These are phyloP conservation scores for Arachis monticola DNA, from an alignment of 331 rosid species.

Conservation along the genomic window DNA sequence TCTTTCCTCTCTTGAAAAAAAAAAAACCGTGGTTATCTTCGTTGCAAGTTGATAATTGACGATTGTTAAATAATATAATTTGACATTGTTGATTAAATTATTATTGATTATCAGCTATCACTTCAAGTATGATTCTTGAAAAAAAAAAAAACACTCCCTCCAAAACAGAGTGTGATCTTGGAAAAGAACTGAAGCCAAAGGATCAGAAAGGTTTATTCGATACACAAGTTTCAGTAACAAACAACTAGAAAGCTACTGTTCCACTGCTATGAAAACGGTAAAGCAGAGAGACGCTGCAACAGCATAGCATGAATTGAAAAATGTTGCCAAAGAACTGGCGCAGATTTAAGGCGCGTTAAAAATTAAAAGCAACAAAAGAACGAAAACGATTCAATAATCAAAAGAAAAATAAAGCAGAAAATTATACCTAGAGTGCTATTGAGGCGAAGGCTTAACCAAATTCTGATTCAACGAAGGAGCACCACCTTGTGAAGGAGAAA, in stretches of 20 bases:
- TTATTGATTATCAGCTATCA: no score
- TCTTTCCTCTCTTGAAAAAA: background rate
- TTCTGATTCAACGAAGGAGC: no score
- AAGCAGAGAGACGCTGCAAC: background rate
- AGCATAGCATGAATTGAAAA: background rate
- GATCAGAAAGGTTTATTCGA: background rate
- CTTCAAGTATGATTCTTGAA: no score
- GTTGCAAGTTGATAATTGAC: no score
- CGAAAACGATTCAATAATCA: no score
- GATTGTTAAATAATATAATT: no score
- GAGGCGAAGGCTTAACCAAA: no score
- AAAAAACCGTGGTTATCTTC: no score
- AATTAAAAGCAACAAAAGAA: background rate
- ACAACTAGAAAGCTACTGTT: background rate
- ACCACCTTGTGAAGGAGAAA: no score
- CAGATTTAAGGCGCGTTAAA: background rate
- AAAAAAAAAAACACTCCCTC: background rate
- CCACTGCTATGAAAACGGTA: background rate
- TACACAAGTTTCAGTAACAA: background rate
- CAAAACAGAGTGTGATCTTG: background rate
- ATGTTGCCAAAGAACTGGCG: background rate
- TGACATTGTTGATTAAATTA: no score
- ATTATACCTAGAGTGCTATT: no score
- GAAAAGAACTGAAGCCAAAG: background rate
- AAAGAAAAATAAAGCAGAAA: no score